Evolutionary conservation across 148 eudicot species (phyloP).

Genomic region (Camellia granthamiana): DNA sequence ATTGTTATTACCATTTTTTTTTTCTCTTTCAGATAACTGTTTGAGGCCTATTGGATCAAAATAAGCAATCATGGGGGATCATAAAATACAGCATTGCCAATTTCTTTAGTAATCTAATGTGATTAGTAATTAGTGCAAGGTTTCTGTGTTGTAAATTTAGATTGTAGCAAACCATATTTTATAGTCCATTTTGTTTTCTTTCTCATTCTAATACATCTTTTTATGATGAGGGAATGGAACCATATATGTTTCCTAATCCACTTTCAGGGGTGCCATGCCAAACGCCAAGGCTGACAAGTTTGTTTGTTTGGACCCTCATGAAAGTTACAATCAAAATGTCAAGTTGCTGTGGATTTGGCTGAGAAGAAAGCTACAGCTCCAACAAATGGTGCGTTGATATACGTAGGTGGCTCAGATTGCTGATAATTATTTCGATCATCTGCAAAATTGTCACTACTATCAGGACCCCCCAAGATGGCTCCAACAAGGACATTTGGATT

Average conservation of each 20-base stretch:
- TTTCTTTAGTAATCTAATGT: too few relatives aligned
- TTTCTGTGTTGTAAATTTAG: too few relatives aligned
- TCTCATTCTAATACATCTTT: too few relatives aligned
- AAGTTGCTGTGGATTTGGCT: conserved; percentile 24
- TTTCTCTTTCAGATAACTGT: too few relatives aligned
- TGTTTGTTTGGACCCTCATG: background rate
- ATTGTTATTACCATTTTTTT: too few relatives aligned
- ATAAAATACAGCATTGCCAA: too few relatives aligned
- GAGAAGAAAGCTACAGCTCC: conserved; percentile 77
- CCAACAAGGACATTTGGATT: conserved; percentile 73
- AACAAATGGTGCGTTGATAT: conserved; percentile 82
- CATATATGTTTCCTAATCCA: background rate
- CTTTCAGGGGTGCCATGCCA: background rate
- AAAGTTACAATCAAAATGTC: background rate
- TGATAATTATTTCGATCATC: conserved; percentile 71
- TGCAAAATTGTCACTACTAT: conserved; percentile 42
- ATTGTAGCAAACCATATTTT: too few relatives aligned
- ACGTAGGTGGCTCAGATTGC: conserved; percentile 86
- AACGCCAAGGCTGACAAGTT: too few relatives aligned
- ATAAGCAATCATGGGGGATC: too few relatives aligned
- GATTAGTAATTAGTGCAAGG: too few relatives aligned
- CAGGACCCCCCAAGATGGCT: conserved; percentile 85
- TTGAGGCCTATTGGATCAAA: too few relatives aligned
- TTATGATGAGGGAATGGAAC: background rate
- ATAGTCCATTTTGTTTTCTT: too few relatives aligned